These are phyloP conservation scores for Chlamydomonas reinhardtii DNA, from an alignment of 163 green algal species.

Conservation along the genomic window DNA sequence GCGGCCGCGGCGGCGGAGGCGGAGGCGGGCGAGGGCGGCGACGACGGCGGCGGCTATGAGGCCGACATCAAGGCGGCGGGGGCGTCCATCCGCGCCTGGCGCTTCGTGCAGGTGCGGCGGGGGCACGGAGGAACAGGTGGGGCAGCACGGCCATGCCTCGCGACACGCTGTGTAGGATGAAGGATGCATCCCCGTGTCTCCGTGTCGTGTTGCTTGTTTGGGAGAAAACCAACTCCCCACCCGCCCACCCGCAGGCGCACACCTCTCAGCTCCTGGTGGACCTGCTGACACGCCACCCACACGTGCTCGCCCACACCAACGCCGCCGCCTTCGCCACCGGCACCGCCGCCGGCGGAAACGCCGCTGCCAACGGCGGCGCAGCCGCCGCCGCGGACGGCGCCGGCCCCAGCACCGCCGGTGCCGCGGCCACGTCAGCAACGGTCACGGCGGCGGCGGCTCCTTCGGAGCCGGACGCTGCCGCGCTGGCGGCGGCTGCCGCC, in stretches of 20 bases:
- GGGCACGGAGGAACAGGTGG: no score
- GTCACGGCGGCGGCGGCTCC: neutral
- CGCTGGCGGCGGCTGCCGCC: neutral
- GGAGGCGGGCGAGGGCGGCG: conserved; percentile 3
- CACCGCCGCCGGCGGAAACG: no score
- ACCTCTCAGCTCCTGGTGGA: conserved; percentile 40
- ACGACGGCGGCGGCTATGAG: conserved; percentile 32
- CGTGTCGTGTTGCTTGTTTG: no score
- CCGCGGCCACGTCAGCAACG: neutral
- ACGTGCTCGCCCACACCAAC: neutral
- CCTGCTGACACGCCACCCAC: neutral
- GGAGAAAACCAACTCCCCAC: no score
- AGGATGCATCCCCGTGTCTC: no score
- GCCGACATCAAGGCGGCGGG: conserved; percentile 68
- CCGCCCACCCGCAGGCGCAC: conserved; percentile 46
- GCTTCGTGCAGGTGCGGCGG: conserved; percentile 63
- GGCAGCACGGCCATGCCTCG: no score
- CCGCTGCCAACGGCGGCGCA: neutral
- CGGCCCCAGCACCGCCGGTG: neutral
- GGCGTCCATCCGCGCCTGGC: conserved; percentile 71
- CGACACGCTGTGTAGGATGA: no score
- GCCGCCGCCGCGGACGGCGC: neutral
- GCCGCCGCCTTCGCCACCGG: neutral
- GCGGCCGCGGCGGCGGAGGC: conserved; percentile 1
- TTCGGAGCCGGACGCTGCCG: neutral